Conservation (phyloP, 2,329 filamentous ascomycete genomes). For the Aspergillus tanneri region DNA sequence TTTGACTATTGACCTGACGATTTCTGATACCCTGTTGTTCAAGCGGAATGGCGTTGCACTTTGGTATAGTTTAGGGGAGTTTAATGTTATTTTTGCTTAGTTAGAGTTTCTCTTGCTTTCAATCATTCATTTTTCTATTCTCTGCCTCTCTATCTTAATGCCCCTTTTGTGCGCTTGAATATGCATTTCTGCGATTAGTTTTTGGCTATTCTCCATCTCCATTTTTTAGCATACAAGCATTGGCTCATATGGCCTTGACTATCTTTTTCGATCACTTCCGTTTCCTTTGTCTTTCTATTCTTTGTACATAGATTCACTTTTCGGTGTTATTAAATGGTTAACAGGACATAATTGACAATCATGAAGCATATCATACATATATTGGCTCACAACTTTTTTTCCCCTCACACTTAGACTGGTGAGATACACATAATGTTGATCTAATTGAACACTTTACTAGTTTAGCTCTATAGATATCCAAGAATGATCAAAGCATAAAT, state of each 20-base stretch:
- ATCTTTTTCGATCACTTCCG: conserved; percentile 5
- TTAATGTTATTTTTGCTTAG: neutral
- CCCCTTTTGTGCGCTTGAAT: neutral
- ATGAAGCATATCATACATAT: too few relatives aligned
- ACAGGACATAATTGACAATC: neutral
- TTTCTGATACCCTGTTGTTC: conserved; percentile 32
- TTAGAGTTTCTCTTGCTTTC: neutral
- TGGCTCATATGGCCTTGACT: neutral
- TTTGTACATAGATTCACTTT: neutral
- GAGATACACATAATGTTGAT: too few relatives aligned
- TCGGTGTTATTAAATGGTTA: neutral
- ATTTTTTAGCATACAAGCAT: too few relatives aligned
- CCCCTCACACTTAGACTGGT: too few relatives aligned
- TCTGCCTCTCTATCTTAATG: neutral
- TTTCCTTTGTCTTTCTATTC: neutral
- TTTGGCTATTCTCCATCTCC: too few relatives aligned
- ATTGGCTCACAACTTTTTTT: too few relatives aligned
- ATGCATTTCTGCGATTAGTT: neutral
- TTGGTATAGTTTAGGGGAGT: neutral
- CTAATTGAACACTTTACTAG: too few relatives aligned
- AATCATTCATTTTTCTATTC: neutral
- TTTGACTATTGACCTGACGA: conserved; percentile 13
- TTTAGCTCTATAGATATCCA: neutral
- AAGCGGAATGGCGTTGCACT: conserved; percentile 15
- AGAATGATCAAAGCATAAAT: too few relatives aligned